Base-by-base conservation (phyloP, 352 stramenopile species). In the Phytophthora ramorum region DNA sequence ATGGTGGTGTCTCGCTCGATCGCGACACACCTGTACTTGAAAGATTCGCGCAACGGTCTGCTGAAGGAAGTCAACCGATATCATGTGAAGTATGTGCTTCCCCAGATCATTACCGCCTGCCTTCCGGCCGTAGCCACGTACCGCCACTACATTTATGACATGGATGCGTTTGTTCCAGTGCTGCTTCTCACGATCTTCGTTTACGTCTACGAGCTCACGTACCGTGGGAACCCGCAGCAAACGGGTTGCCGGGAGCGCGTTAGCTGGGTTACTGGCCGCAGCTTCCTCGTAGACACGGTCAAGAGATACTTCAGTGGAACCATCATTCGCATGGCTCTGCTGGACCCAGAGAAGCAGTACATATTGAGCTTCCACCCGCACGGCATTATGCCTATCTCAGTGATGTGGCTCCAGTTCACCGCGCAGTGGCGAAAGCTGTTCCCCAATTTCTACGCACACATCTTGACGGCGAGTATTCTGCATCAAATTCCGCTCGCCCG, bases 321-420 rank as follows among this genome's bases (percentile, higher is more conserved):
- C 2, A 77, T 96, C 50, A 76, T 96, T 50, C 74, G 76, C 4
- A 81, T 79, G 17, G 82, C 67, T 41, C 71, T 73, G 0, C 61
- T 96, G 2, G 78, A 93, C 30, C 74, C 85, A 0, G 35, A 76
- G 14, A 69, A 85, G 53, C 73, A 89, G 45, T 96, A 93, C 56
- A 73, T 96, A 20, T 66, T 93, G 54, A 76, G 78, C 26, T 93
- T 94, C 56, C 87, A 96, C 41, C 87, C 87, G 3, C 87, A 96
- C 53, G 87, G 87, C 24, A 90, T 94, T 57, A 89, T 91, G 70
- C 70, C 87, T 3, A 82, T 86, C 5, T 87, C 87, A 1, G 75
- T 87, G 7, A 85, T 89, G 65, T 96, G 85, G 85, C 72, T 96
- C n/a, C 77, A 86, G 58, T 92, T 93, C 57, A 91, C 71, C 3